A percentile compares a stretch with the other conserved stretches of the same genome.
These are phyloP conservation scores for Corynascus novoguineensis DNA, from an alignment of 495 filamentous ascomycete species.

Conservation along the genomic window DNA sequence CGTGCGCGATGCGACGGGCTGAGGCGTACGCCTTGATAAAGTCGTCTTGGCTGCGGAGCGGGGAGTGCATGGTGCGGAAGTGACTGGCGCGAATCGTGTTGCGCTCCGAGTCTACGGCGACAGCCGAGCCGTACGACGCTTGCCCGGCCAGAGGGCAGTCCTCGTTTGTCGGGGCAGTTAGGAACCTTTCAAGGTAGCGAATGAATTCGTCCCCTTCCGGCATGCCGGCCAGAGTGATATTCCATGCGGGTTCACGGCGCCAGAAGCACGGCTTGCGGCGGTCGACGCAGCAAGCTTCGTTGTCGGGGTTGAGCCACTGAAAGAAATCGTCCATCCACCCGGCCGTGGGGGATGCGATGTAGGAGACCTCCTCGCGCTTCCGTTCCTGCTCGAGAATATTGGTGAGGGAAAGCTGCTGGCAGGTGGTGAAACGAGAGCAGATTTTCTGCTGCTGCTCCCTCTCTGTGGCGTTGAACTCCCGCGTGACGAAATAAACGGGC, in stretches of 20 bases:
- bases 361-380: constrained; percentile 82
- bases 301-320: constrained; percentile 84
- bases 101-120: constrained; percentile 66
- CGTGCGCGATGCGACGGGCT: constrained; percentile 79
- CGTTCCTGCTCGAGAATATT: constrained; percentile 90
- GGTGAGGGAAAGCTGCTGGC: constrained; percentile 72
- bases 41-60: constrained; percentile 80
- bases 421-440: constrained; percentile 87
- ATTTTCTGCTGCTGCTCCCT: constrained; percentile 72
- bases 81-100: constrained; percentile 72
- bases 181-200: constrained; percentile 75
- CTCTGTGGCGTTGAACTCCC: constrained; percentile 69
- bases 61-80: constrained; percentile 85
- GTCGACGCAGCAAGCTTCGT: constrained; percentile 72
- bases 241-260: constrained; percentile 72
- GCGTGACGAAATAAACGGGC: constrained; percentile 92
- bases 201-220: constrained; percentile 87
- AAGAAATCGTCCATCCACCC: constrained; percentile 98
- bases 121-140: constrained; percentile 78
- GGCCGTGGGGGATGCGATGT: constrained; percentile 84
- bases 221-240: constrained; percentile 82
- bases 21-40: constrained; percentile 88
- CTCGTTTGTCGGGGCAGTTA: constrained; percentile 69
- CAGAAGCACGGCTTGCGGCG: constrained; percentile 67
- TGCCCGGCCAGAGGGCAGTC: constrained; percentile 83